Evolutionary conservation across 768 basidiomycete genomes (phyloP), one percentile per base, ranked within the genome.

Genomic region (Amanita thiersii): DNA sequence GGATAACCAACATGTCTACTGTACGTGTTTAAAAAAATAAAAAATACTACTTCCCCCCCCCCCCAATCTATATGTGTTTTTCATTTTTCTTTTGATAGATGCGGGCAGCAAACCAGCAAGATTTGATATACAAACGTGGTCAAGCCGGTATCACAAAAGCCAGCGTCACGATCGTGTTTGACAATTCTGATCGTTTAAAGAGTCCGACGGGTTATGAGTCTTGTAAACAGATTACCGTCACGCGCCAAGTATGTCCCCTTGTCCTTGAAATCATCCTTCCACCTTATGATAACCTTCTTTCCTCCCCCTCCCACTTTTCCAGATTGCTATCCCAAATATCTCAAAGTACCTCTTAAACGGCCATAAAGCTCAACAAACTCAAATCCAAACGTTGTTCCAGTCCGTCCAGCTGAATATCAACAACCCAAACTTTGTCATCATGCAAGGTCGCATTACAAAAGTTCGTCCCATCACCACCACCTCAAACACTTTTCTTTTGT

Each of bases 381-480:
- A 68, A 1, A 75, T 99, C 0, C 96, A 96, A 54, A 85, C 80
- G 20, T 70, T 98, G 10, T 98, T 99, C 55, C 96, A 98, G 57
- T 84, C 88, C 29, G 93, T 99, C 0, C 92, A 96, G 59, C 77
- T 99, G 50, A 98, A 98, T 57, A 98, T 99, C 73, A 99, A 98
- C 65, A 97, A 97, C 61, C 96, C 96, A 32, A 98, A 98, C 59
- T 98, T 98, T 66, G 73, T 99, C 45, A 97, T 98, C 59, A 98
- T 98, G 94, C 96, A 99, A 63, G 94, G 96, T 20, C 88, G 93
- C 37, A 99, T 99, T 57, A 99, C 96, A 8, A 99, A 98, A 68
- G 93, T 86, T 23, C 29, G 61, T 51, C 7, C 6, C 12, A 18
- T 15, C 7, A 17, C 24, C 14, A 2, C 18, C 15, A 1, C 10